A percentile compares a stretch with the other conserved stretches of the same genome.
Evolutionary conservation across 2,329 filamentous ascomycete genomes (phyloP).

Genomic region (Sphaerostilbella broomeana): DNA sequence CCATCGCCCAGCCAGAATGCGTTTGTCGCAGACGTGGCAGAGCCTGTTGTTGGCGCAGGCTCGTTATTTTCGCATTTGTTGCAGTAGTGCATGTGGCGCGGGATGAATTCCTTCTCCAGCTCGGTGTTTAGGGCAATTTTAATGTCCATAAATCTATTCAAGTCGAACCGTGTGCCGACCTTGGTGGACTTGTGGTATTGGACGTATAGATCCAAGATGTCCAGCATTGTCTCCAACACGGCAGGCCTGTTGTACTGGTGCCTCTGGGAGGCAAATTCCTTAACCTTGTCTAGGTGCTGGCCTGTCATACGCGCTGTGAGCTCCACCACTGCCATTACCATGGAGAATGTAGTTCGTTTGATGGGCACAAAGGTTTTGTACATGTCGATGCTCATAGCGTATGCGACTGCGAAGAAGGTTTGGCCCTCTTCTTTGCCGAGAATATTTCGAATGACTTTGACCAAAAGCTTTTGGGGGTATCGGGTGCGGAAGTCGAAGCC

Average conservation of each 20-base stretch:
- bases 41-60: slow-evolving; percentile 18
- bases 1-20: slow-evolving; percentile 32
- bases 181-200: slow-evolving; percentile 71
- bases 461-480: slow-evolving; percentile 76
- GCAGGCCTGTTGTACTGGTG: slow-evolving; percentile 41
- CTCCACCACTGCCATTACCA: slow-evolving; percentile 77
- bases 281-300: slow-evolving; percentile 44
- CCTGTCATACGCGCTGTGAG: slow-evolving; percentile 65
- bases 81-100: slow-evolving; percentile 58
- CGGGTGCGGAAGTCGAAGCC: slow-evolving; percentile 90
- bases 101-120: slow-evolving; percentile 54
- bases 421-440: slow-evolving; percentile 37
- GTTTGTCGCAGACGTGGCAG: slow-evolving; percentile 32
- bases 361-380: slow-evolving; percentile 91
- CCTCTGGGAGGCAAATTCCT: slow-evolving; percentile 42
- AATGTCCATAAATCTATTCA: slow-evolving; percentile 76
- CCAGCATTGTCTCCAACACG: slow-evolving; percentile 73
- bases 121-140: slow-evolving; percentile 84
- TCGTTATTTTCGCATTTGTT: slow-evolving; percentile 41
- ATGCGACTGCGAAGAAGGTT: slow-evolving; percentile 61
- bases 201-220: slow-evolving; percentile 87
- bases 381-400: slow-evolving; percentile 77
- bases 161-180: slow-evolving; percentile 63
- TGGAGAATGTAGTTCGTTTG: slow-evolving; percentile 80
- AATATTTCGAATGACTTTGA: slow-evolving; percentile 66